Percentiles rank a stretch among this genome's conserved stretches.
Conservation (phyloP, 768 basidiomycete species). For the Auriscalpium orientale region DNA sequence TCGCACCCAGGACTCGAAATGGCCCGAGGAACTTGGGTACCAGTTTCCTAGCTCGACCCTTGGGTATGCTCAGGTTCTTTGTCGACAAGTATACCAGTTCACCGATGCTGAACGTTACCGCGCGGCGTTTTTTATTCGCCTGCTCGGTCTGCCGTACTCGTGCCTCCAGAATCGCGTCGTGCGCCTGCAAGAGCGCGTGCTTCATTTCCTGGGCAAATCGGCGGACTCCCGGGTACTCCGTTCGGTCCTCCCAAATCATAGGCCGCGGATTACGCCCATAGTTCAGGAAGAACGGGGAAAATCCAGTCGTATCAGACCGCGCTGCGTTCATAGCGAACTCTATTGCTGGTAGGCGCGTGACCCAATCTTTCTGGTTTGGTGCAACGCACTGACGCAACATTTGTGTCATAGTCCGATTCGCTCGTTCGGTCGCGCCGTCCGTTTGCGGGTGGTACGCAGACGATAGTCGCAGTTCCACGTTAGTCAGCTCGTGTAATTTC, state of each 20-base stretch:
- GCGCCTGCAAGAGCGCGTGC: slow-evolving; percentile 19
- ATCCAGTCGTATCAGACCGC: slow-evolving; percentile 26
- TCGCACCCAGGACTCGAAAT: neutral
- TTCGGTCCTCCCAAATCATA: slow-evolving; percentile 21
- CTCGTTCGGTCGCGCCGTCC: slow-evolving; percentile 32
- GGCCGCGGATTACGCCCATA: slow-evolving; percentile 23
- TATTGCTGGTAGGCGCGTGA: slow-evolving; percentile 23
- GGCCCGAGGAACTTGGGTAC: too few species aligned
- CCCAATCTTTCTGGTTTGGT: slow-evolving; percentile 28
- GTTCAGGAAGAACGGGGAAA: slow-evolving; percentile 30
- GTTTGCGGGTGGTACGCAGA: slow-evolving; percentile 37
- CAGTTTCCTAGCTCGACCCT: too few species aligned
- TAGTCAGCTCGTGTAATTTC: slow-evolving; percentile 23
- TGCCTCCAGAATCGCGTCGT: slow-evolving; percentile 30
- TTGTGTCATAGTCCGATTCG: slow-evolving; percentile 26
- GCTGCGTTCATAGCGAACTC: slow-evolving; percentile 8
- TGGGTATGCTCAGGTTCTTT: too few species aligned
- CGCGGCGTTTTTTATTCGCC: slow-evolving; percentile 17
- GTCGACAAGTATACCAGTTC: slow-evolving; percentile 24
- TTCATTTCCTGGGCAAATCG: slow-evolving; percentile 22
- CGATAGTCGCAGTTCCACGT: slow-evolving; percentile 27
- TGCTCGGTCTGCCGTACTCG: slow-evolving; percentile 24
- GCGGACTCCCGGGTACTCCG: slow-evolving; percentile 22
- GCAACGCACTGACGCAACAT: slow-evolving; percentile 22
- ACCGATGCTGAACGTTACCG: slow-evolving; percentile 11